Percentiles rank a stretch among this genome's conserved stretches.
These are phyloP conservation scores for Fraxinus floribunda DNA, from an alignment of 305 asterid genomes.

Conservation along the genomic window DNA sequence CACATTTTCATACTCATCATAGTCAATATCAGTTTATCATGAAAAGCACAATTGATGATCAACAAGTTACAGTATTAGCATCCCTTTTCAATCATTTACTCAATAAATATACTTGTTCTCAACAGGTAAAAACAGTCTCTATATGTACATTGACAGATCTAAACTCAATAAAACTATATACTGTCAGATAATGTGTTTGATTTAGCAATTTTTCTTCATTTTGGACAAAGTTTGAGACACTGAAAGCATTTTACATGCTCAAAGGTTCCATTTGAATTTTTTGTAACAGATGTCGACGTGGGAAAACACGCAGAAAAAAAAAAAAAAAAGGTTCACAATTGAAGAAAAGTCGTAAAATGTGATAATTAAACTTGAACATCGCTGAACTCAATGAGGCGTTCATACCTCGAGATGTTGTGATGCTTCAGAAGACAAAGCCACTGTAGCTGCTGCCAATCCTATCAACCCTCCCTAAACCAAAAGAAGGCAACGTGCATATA, in stretches of 20 bases:
- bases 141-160: not conserved
- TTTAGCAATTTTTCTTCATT: not conserved
- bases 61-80: not conserved
- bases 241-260: not conserved
- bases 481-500: not conserved
- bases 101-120: not conserved
- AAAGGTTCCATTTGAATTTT: not conserved
- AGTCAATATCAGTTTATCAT: not conserved
- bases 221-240: not conserved
- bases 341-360: not conserved
- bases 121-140: not conserved
- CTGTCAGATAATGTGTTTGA: not conserved
- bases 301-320: not conserved
- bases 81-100: not conserved
- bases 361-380: not conserved
- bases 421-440: slow-evolving; percentile 92
- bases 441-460: slow-evolving; percentile 98
- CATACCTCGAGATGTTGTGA: slow-evolving; percentile 91
- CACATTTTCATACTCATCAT: not conserved
- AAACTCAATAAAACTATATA: not conserved
- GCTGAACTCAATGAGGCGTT: slow-evolving; percentile 1
- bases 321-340: not conserved
- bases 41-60: not conserved
- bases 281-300: not conserved
- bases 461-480: slow-evolving; percentile 83